These are phyloP conservation scores for Nitzschia sp. DNA, from an alignment of 108 stramenopile genomes.

Conservation along the genomic window DNA sequence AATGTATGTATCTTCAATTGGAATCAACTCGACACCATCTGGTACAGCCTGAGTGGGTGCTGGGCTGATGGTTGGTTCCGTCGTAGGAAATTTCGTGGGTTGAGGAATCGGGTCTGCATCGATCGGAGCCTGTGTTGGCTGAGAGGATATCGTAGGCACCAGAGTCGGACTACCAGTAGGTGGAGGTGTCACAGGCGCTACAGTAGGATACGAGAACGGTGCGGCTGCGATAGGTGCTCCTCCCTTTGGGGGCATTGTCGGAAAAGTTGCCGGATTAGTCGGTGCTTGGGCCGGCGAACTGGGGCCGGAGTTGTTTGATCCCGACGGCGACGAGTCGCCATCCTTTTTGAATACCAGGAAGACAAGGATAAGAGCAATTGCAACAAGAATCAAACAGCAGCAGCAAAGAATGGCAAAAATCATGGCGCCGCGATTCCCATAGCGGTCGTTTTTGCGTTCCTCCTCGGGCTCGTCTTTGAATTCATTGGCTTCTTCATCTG, in stretches of 20 bases:
- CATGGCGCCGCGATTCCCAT: not conserved
- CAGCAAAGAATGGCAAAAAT: not conserved
- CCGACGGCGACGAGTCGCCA: no score
- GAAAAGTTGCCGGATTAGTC: not conserved
- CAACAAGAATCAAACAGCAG: not conserved
- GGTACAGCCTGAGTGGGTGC: constrained; percentile 19
- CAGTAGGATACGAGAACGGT: constrained; percentile 3
- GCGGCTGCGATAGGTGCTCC: not conserved
- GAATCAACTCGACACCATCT: constrained; percentile 6
- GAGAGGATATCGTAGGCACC: constrained; percentile 2
- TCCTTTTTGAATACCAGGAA: constrained; percentile 1
- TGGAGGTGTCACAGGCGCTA: not conserved
- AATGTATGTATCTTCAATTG: constrained; percentile 24
- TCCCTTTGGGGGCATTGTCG: not conserved
- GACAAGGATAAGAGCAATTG: not conserved
- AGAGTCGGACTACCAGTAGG: not conserved
- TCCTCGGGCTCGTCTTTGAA: constrained; percentile 8
- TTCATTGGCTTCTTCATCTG: not conserved
- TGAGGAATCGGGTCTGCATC: not conserved
- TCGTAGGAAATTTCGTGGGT: constrained; percentile 11
- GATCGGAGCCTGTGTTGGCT: not conserved
- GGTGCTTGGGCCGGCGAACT: not conserved
- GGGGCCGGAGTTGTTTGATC: not conserved
- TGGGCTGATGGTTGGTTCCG: constrained; percentile 8
- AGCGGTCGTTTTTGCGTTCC: not conserved